A percentile compares a stretch with the other conserved stretches of the same genome.
phyloP scores from a whole-genome alignment of 1,284 basidiomycete species.

The Porogramme epimiltina region DNA sequence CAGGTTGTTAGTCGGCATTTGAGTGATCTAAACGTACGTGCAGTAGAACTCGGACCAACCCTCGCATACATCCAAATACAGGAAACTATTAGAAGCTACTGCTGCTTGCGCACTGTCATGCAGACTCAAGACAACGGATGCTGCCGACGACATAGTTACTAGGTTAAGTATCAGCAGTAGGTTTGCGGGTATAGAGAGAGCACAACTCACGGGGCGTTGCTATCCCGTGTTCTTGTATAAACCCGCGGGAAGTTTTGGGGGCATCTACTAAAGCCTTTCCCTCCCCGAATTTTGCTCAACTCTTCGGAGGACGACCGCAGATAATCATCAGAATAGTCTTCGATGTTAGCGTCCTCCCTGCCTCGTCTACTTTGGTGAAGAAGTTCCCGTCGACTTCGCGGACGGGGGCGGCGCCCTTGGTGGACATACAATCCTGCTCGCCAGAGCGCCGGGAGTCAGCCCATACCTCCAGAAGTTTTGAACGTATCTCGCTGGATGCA shows the following conservation, averaged over 20 bases:
- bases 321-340: conserved; percentile 26
- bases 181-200: conserved; percentile 11
- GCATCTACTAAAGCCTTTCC: neutral
- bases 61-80: too few relatives aligned
- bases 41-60: too few relatives aligned
- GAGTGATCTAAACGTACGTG: too few relatives aligned
- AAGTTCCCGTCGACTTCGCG: neutral
- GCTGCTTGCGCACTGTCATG: too few relatives aligned
- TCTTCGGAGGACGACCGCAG: conserved; percentile 11
- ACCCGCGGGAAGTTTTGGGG: conserved; percentile 13
- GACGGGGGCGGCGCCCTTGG: neutral
- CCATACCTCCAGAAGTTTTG: conserved; percentile 1
- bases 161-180: neutral
- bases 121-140: too few relatives aligned
- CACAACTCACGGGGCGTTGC: conserved; percentile 26
- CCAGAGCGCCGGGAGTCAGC: conserved; percentile 11
- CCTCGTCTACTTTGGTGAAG: conserved; percentile 1
- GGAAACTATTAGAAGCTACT: too few relatives aligned
- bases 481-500: conserved; percentile 13
- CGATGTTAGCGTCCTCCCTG: conserved; percentile 6
- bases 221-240: conserved; percentile 20
- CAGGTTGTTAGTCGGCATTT: too few relatives aligned
- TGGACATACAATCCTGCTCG: neutral
- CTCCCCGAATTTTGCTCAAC: conserved; percentile 13
- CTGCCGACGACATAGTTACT: conserved; percentile 39